Conservation (phyloP, 1,284 basidiomycete species). For the Phenoliferia sp. region DNA sequence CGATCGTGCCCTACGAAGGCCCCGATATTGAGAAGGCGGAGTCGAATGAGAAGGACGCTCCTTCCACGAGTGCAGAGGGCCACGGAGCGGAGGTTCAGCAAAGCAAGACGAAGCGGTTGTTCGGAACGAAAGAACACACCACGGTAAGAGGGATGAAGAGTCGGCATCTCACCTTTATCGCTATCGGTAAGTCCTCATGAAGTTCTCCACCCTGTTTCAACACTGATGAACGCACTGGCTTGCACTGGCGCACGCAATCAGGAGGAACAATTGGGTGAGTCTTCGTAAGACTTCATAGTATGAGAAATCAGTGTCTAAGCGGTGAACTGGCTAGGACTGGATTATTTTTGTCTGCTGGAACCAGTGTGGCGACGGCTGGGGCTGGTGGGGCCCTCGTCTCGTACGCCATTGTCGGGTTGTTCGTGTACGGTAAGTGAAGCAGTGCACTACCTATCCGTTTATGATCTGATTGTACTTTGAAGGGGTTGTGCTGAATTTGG, state of each 20-base stretch:
- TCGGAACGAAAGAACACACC: constrained; percentile 14
- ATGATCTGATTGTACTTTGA: not conserved
- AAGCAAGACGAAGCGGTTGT: not conserved
- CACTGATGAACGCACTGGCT: not conserved
- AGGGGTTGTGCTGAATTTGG: constrained; percentile 16
- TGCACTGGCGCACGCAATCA: not conserved
- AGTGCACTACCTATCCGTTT: not conserved
- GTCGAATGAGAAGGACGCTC: not conserved
- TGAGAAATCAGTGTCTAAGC: not conserved
- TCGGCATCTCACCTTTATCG: constrained; percentile 16
- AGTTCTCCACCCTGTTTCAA: not conserved
- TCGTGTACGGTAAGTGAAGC: not conserved
- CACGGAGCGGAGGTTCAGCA: not conserved
- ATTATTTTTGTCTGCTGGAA: constrained; percentile 13
- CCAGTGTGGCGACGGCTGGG: constrained; percentile 21
- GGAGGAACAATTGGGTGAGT: not conserved
- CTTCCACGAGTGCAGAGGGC: not conserved
- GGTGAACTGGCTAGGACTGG: not conserved
- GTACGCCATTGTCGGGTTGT: not conserved
- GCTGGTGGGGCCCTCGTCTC: constrained; percentile 20
- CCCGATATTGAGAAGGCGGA: not conserved
- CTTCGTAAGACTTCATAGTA: not conserved
- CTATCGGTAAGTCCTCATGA: constrained; percentile 13
- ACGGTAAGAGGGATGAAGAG: constrained; percentile 1
- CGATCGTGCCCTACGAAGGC: not conserved